Conservation (phyloP, 2,329 filamentous ascomycete genomes). For the Cladosporium sp. region DNA sequence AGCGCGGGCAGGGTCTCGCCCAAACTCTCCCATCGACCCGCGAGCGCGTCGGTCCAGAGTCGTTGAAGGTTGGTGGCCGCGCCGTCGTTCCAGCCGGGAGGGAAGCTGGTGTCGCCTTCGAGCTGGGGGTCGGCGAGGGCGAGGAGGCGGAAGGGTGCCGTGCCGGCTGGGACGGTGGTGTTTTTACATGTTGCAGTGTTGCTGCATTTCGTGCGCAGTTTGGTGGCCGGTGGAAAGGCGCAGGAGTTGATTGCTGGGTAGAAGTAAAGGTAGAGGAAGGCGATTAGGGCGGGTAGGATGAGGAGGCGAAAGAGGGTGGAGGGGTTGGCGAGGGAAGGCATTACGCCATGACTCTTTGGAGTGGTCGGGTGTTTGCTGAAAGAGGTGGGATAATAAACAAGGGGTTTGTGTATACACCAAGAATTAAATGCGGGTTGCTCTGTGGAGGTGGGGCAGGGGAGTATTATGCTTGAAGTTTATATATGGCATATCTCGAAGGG, state of each 20-base stretch:
- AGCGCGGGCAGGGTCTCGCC: constrained; percentile 31
- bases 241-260: constrained; percentile 80
- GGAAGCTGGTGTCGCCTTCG: constrained; percentile 85
- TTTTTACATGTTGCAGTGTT: constrained; percentile 1
- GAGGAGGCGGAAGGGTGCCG: constrained; percentile 79
- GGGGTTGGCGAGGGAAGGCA: constrained; percentile 48
- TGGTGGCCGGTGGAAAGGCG: constrained; percentile 59
- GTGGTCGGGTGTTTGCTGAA: too few relatives aligned
- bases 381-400: too few relatives aligned
- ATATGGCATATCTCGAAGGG: too few relatives aligned
- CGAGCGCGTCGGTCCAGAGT: constrained; percentile 15
- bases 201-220: background rate
- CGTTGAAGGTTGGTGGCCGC: constrained; percentile 37
- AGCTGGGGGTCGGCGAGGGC: constrained; percentile 89
- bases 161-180: constrained; percentile 11
- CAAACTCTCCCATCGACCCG: constrained; percentile 9
- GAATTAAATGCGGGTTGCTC: background rate
- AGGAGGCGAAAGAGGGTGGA: constrained; percentile 46
- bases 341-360: constrained; percentile 23
- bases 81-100: constrained; percentile 30
- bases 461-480: background rate
- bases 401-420: background rate
- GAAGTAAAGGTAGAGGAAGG: constrained; percentile 77
- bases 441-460: background rate
- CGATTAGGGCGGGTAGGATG: constrained; percentile 63